Evolutionary conservation across 768 basidiomycete genomes (phyloP), one percentile per base, ranked within the genome.

Genomic region (Lactarius deliciosus): DNA sequence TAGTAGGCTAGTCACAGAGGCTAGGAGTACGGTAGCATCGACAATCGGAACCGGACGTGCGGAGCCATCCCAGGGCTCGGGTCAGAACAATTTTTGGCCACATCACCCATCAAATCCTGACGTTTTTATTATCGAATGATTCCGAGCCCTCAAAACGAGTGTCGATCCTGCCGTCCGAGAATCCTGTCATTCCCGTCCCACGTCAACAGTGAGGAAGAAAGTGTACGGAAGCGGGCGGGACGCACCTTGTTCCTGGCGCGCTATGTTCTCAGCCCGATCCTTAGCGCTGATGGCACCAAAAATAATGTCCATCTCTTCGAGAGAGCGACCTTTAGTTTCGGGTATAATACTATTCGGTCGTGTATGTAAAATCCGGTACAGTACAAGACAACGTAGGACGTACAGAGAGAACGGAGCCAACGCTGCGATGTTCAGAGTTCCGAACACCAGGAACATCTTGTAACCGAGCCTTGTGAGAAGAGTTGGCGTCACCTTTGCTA

Each of bases 361-460:
- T 58, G 34, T 61, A 36, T 54, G 59, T 22, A 54, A 18, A 13
- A 18, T 57, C 11, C 28, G 11, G 66, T 10, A 28, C 22, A n/a
- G 30, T 58, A 60, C 15, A 45, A 32, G 47, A 50, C 20, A 45
- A n/a, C 9, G 9, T 3, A 9, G 45, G 6, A 75, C 83, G 71
- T 67, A 90, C 86, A 88, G 73, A 0, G 89, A 78, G 75, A 93
- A 92, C 15, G 79, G 74, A 36, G 78, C 86, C 86, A 91, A 88
- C 20, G 82, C 90, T 40, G 79, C 84, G 47, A 91, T 79, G 76
- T 92, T 90, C 76, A 92, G 83, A 28, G 89, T 79, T 1, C 80
- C 91, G 73, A 91, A 92, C 82, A 90, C 84, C 71, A 92, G 75
- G 79, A 91, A 92, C 60, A 91, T 78, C 76, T 91, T 90, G 76